Evolutionary conservation across 2,329 filamentous ascomycete genomes (phyloP), one percentile per base, ranked within the genome.

Genomic region (Xylaria sp.): DNA sequence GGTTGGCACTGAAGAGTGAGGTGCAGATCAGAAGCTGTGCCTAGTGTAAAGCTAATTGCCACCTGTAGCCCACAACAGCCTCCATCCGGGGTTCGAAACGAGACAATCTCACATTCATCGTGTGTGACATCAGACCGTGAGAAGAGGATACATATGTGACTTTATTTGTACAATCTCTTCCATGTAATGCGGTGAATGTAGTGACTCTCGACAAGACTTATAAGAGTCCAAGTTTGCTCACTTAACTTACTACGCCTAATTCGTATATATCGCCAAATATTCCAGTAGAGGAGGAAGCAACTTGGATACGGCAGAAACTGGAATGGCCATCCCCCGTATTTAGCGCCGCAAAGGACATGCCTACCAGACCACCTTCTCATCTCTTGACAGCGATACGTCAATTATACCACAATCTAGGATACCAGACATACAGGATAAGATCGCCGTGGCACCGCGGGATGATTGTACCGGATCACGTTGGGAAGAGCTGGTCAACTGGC

Each of bases 51-150:
- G 2, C 51, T 28, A n/a, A 12, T 18, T 20, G 32, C 28, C 18
- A 37, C 37, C 18, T 37, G 37, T 28, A 55, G 32, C 32, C 32
- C 28, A 55, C 28, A 55, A 12, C 37, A 55, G 15, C 52, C 32
- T 34, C 28, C 28, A 32, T 55, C 13, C 18, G 32, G 28, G 20
- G 28, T 55, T 32, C 52, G 28, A 37, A 55, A 28, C n/a, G 32
- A 55, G n/a, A 55, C 28, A 55, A 55, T 55, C 18, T 55, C 32
- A 5, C 37, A 55, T 34, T 54, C 51, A 34, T 54, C 51, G 18
- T 34, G 34, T 18, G 51, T 54, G 15, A 7, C 51, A 32, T 28
- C 51, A 34, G 28, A 28, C 28, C 51, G 51, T 6, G 51, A 54
- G 51, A 32, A 34, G 9, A 54, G n/a, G n/a, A n/a, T 54, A 3